A percentile compares a stretch with the other conserved stretches of the same genome.
Conservation (phyloP, 495 filamentous ascomycete species). For the Xylaria grammica region DNA sequence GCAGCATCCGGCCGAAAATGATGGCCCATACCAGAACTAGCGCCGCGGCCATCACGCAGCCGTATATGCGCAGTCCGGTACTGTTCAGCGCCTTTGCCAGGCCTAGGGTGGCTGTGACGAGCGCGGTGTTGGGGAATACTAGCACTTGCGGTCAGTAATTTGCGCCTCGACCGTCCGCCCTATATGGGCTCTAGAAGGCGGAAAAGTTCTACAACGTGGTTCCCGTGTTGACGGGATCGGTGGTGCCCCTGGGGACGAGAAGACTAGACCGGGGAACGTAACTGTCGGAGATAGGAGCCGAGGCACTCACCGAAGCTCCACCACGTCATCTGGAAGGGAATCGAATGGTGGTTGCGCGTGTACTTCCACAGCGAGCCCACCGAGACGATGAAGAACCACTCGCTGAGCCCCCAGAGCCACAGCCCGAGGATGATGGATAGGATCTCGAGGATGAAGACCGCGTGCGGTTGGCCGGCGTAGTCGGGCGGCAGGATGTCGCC, state of each 20-base stretch:
- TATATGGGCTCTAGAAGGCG: no score
- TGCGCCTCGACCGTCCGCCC: background rate
- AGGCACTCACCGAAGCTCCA: slow-evolving; percentile 68
- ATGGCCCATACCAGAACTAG: slow-evolving; percentile 72
- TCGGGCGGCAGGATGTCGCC: slow-evolving; percentile 45
- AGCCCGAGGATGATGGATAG: slow-evolving; percentile 58
- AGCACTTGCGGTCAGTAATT: background rate
- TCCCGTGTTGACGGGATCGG: no score
- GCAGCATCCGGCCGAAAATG: slow-evolving; percentile 72
- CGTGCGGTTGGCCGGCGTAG: slow-evolving; percentile 43
- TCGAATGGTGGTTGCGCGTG: slow-evolving; percentile 58
- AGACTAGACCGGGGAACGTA: no score
- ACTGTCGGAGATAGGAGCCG: background rate
- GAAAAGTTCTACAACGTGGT: no score
- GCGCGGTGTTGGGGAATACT: slow-evolving; percentile 78
- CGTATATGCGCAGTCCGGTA: slow-evolving; percentile 66
- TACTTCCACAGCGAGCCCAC: slow-evolving; percentile 79
- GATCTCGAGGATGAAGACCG: slow-evolving; percentile 45
- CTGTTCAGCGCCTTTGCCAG: slow-evolving; percentile 69
- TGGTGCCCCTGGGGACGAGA: no score
- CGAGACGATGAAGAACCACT: slow-evolving; percentile 86
- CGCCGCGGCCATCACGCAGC: slow-evolving; percentile 65
- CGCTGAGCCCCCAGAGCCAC: slow-evolving; percentile 84
- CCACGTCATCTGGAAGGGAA: slow-evolving; percentile 87
- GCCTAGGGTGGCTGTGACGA: slow-evolving; percentile 75